Evolutionary conservation across 257 asterid species (phyloP).

Genomic region (Oldenlandia corymbosa): DNA sequence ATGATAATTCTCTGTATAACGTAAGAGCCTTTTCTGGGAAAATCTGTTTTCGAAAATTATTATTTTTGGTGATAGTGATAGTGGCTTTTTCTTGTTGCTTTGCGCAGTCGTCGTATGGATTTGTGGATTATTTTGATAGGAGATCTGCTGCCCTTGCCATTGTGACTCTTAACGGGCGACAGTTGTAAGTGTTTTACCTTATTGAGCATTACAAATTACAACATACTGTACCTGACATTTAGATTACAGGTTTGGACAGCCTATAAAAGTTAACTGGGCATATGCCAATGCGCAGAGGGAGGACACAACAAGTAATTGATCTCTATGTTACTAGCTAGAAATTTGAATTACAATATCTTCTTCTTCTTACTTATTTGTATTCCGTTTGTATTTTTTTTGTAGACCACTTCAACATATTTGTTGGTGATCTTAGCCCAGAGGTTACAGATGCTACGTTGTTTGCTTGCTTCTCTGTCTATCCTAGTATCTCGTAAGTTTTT

Average conservation of each 20-base stretch:
- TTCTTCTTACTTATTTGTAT: background rate
- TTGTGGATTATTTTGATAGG: conserved; percentile 81
- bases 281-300: conserved; percentile 81
- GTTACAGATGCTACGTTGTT: conserved; percentile 74
- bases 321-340: background rate
- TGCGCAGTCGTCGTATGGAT: conserved; percentile 86
- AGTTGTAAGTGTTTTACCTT: conserved; percentile 44
- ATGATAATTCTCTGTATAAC: no score
- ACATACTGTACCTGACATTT: conserved; percentile 26
- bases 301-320: conserved; percentile 61
- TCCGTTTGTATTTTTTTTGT: conserved; percentile 14
- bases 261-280: conserved; percentile 90
- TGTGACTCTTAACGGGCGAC: conserved; percentile 68
- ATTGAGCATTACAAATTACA: conserved; percentile 7
- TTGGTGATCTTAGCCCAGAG: conserved; percentile 93
- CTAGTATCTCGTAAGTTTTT: conserved; percentile 66
- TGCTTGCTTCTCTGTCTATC: conserved; percentile 67
- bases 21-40: background rate
- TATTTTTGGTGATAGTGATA: no score
- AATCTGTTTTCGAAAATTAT: background rate
- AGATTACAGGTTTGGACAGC: conserved; percentile 68
- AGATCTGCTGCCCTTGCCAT: conserved; percentile 77
- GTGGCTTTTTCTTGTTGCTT: conserved; percentile 10
- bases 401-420: conserved; percentile 83
- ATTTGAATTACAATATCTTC: background rate